Conservation (phyloP, 1,139 yeast species). For the Lodderomyces oxycetoniae region DNA sequence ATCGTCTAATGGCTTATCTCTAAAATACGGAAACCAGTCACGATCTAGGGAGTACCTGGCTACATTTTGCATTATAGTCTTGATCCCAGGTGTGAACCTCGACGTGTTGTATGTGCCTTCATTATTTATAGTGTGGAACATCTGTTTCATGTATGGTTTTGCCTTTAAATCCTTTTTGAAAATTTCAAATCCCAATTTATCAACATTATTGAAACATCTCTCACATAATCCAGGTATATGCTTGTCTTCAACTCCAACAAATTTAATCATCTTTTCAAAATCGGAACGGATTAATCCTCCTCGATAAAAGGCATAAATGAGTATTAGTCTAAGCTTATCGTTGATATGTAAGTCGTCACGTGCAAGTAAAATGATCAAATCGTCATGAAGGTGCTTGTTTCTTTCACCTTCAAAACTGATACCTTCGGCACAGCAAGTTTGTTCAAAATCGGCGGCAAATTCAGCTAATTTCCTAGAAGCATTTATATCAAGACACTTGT, state of each 20-base stretch:
- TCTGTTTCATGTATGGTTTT: constrained; percentile 38
- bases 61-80: constrained; percentile 50
- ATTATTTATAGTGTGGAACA: constrained; percentile 62
- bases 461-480: constrained; percentile 54
- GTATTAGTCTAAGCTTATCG: constrained; percentile 74
- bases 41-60: constrained; percentile 49
- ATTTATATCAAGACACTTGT: constrained; percentile 51
- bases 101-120: constrained; percentile 70
- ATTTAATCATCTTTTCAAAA: constrained; percentile 62
- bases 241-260: constrained; percentile 57
- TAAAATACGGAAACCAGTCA: constrained; percentile 64
- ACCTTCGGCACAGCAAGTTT: constrained; percentile 72
- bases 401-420: constrained; percentile 65
- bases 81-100: constrained; percentile 69
- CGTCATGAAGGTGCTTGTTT: constrained; percentile 62
- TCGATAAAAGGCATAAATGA: constrained; percentile 73
- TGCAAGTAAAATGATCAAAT: constrained; percentile 55
- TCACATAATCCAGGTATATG: constrained; percentile 48
- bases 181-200: constrained; percentile 61
- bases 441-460: constrained; percentile 65
- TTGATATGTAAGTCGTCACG: constrained; percentile 46
- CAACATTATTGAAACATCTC: constrained; percentile 59
- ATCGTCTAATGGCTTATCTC: constrained; percentile 69
- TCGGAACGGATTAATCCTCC: constrained; percentile 81
- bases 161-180: constrained; percentile 47